Evolutionary conservation across 2,329 filamentous ascomycete species (phyloP).

Genomic region (Fusarium devonianum): DNA sequence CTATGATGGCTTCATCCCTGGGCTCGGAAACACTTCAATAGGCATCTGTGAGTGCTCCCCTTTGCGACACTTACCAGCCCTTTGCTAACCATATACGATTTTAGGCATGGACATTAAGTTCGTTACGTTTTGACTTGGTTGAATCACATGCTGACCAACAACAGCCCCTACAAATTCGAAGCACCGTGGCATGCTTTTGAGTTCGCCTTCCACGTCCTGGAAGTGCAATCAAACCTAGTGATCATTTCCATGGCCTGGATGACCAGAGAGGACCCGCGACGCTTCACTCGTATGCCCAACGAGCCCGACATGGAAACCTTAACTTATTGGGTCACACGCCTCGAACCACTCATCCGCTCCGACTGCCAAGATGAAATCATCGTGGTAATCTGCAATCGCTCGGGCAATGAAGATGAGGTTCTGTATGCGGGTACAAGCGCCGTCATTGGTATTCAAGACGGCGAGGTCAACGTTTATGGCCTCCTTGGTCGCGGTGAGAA

Average conservation of each 20-base stretch:
- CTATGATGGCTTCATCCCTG: constrained; percentile 53
- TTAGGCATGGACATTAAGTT: constrained; percentile 67
- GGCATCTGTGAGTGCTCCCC: constrained; percentile 61
- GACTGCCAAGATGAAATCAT: constrained; percentile 66
- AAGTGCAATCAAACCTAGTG: constrained; percentile 65
- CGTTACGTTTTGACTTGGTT: constrained; percentile 1
- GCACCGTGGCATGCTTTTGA: constrained; percentile 51
- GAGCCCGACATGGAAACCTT: constrained; percentile 77
- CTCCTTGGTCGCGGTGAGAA: constrained; percentile 75
- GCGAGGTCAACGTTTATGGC: constrained; percentile 73
- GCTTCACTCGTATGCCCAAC: constrained; percentile 56
- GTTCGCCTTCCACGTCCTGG: constrained; percentile 63
- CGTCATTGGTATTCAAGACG: constrained; percentile 70
- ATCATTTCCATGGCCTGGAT: constrained; percentile 83
- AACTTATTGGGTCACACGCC: constrained; percentile 75
- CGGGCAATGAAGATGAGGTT: constrained; percentile 69
- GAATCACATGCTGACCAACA: constrained; percentile 5
- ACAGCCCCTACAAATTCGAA: constrained; percentile 49
- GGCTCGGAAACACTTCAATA: constrained; percentile 60
- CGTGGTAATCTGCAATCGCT: constrained; percentile 75
- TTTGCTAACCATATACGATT: background rate
- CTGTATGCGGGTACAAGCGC: constrained; percentile 78
- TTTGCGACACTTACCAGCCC: background rate
- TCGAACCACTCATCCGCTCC: constrained; percentile 68
- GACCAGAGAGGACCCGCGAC: constrained; percentile 60